Evolutionary conservation across 257 asterid species (phyloP), one percentile per base, ranked within the genome.

Genomic region (Petrea volubilis): DNA sequence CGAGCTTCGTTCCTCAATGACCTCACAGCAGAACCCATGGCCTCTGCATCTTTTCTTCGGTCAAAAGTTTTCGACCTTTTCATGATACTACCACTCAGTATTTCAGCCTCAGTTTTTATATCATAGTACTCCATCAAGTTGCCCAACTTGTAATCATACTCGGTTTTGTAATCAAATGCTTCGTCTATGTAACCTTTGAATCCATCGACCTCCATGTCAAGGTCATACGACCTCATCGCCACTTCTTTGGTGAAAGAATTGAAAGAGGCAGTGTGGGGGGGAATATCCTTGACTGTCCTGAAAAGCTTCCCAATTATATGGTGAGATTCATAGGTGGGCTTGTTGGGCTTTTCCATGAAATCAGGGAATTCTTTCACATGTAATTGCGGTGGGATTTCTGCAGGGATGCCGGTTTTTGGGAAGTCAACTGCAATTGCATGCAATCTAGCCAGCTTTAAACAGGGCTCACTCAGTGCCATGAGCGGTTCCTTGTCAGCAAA

Each of bases 311-410:
- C 98, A 5, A 93, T 87, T 55, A 91, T 81, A 58, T 80, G 71
- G 43, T n/a, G 4, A 0, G 98, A 93, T 56, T 2, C 56, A 9
- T 93, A 93, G 13, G 75, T 78, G 2, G 74, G 5, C 80, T 86
- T 88, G 78, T 91, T 96, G 1, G 84, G 79, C 79, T 93, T 93
- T 8, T 89, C 98, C 98, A 93, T 93, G 86, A 93, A 93, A 73
- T 93, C 98, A 0, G 98, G 98, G 55, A 86, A 93, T 31, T 82
- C 90, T 77, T 84, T 89, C 36, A 80, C 94, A 3, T 96, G 96
- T 10, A 93, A 70, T 24, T 83, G 15, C 23, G 92, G 21, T 4
- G 98, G 96, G 69, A 93, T 89, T 77, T 74, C 90, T 3, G 98
- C 98, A 0, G 98, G 97, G 65, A 93, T 64, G 10, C 97, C 98